A percentile compares a stretch with the other conserved stretches of the same genome.
Conservation (phyloP, 495 filamentous ascomycete species). For the Xylaria bambusicola region DNA sequence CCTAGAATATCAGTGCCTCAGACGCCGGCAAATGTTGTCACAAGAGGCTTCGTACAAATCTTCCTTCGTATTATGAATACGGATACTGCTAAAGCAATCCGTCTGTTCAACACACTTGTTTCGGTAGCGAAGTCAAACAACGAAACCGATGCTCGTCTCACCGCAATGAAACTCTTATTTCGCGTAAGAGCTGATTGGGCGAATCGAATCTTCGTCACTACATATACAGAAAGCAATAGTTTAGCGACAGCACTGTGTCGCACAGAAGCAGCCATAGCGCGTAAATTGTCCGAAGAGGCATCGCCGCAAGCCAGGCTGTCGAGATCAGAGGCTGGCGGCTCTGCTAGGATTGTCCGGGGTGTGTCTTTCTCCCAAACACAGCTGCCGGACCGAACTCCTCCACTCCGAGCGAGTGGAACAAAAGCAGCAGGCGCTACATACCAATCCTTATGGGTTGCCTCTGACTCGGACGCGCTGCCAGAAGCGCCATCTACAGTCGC, state of each 20-base stretch:
- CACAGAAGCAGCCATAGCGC: constrained; percentile 56
- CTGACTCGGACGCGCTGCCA: constrained; percentile 54
- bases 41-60: constrained; percentile 57
- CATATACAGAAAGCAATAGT: constrained; percentile 65
- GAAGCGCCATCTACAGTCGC: constrained; percentile 43
- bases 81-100: constrained; percentile 52
- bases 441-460: constrained; percentile 53
- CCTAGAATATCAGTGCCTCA: constrained; percentile 31
- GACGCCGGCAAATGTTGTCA: constrained; percentile 57
- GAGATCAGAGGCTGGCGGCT: constrained; percentile 36
- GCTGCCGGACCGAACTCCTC: constrained; percentile 34
- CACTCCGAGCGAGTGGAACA: constrained; percentile 39
- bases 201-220: constrained; percentile 67
- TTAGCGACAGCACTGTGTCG: constrained; percentile 72
- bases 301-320: constrained; percentile 41
- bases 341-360: constrained; percentile 44
- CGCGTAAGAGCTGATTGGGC: constrained; percentile 79
- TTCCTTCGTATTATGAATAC: constrained; percentile 63
- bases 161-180: constrained; percentile 81
- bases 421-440: constrained; percentile 37
- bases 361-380: constrained; percentile 51
- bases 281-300: constrained; percentile 53
- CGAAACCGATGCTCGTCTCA: constrained; percentile 70
- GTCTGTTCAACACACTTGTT: constrained; percentile 57
- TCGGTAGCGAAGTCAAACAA: constrained; percentile 57